Evolutionary conservation across 1,139 yeast genomes (phyloP).

Genomic region (Saccharomyces hybrid): DNA sequence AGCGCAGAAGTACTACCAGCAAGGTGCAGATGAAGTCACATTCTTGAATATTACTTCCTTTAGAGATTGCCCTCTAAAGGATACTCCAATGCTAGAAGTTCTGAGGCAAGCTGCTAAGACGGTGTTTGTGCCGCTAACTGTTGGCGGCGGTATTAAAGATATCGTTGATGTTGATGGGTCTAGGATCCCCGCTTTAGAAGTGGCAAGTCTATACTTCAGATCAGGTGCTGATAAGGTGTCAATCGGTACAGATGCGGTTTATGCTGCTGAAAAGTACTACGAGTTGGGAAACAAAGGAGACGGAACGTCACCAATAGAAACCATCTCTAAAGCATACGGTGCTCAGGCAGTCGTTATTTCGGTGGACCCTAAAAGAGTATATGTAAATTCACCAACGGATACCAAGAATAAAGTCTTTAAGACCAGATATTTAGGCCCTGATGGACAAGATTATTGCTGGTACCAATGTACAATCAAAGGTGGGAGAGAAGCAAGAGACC

Average conservation of each 20-base stretch:
- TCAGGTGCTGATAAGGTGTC: slow-evolving; percentile 97
- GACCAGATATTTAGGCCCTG: slow-evolving; percentile 58
- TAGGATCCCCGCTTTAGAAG: slow-evolving; percentile 71
- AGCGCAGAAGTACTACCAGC: slow-evolving; percentile 80
- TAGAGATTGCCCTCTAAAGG: slow-evolving; percentile 83
- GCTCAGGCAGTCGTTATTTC: slow-evolving; percentile 95
- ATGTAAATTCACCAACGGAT: slow-evolving; percentile 52
- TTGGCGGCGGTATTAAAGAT: slow-evolving; percentile 95
- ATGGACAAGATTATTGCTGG: slow-evolving; percentile 82
- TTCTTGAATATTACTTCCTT: slow-evolving; percentile 91
- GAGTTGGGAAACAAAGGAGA: slow-evolving; percentile 47
- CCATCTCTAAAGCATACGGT: slow-evolving; percentile 85
- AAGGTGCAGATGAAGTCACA: slow-evolving; percentile 96
- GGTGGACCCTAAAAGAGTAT: slow-evolving; percentile 87
- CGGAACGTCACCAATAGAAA: slow-evolving; percentile 83
- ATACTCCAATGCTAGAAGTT: slow-evolving; percentile 91
- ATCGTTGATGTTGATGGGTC: slow-evolving; percentile 76
- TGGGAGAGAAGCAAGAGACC: slow-evolving; percentile 80
- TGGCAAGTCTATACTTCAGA: slow-evolving; percentile 82
- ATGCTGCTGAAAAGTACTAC: slow-evolving; percentile 77
- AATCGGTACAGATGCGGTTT: slow-evolving; percentile 94
- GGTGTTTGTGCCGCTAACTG: slow-evolving; percentile 91
- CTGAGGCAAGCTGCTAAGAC: slow-evolving; percentile 75
- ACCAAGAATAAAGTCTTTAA: slow-evolving; percentile 59
- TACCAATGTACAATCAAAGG: slow-evolving; percentile 95